phyloP scores from a whole-genome alignment of 2,329 filamentous ascomycete species.

The Pyrenochaeta sp. region DNA sequence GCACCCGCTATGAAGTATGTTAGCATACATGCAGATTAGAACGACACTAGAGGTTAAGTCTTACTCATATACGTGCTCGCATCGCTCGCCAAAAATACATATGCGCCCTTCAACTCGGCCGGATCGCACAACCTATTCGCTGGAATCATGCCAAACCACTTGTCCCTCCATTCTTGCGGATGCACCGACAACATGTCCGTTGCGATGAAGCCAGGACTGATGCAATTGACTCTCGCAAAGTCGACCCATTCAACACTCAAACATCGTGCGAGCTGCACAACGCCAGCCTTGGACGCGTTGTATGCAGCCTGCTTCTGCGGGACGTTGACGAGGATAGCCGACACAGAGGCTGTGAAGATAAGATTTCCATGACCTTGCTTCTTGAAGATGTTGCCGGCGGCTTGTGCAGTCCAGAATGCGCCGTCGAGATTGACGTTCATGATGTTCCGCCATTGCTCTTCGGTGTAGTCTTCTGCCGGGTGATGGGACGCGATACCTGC shows the following conservation, averaged over 20 bases:
- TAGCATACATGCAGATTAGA: background rate
- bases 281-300: slow-evolving; percentile 64
- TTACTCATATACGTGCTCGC: slow-evolving; percentile 23
- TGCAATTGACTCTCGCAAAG: slow-evolving; percentile 74
- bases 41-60: background rate
- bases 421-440: slow-evolving; percentile 85
- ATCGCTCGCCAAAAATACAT: slow-evolving; percentile 13
- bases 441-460: slow-evolving; percentile 77
- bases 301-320: slow-evolving; percentile 83
- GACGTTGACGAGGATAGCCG: slow-evolving; percentile 55
- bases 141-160: slow-evolving; percentile 51
- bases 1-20: background rate
- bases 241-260: slow-evolving; percentile 34
- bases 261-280: slow-evolving; percentile 28
- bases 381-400: slow-evolving; percentile 67
- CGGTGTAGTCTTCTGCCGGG: slow-evolving; percentile 78
- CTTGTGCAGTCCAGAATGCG: slow-evolving; percentile 78
- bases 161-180: slow-evolving; percentile 40
- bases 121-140: slow-evolving; percentile 49
- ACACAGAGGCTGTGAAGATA: slow-evolving; percentile 76
- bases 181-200: slow-evolving; percentile 62
- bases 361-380: slow-evolving; percentile 74
- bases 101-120: slow-evolving; percentile 49
- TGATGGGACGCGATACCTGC: slow-evolving; percentile 51
- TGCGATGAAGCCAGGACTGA: slow-evolving; percentile 87